Percentiles rank a stretch among this genome's conserved stretches.
Conservation (phyloP, 2,329 filamentous ascomycete species). For the Penicillium sp. region DNA sequence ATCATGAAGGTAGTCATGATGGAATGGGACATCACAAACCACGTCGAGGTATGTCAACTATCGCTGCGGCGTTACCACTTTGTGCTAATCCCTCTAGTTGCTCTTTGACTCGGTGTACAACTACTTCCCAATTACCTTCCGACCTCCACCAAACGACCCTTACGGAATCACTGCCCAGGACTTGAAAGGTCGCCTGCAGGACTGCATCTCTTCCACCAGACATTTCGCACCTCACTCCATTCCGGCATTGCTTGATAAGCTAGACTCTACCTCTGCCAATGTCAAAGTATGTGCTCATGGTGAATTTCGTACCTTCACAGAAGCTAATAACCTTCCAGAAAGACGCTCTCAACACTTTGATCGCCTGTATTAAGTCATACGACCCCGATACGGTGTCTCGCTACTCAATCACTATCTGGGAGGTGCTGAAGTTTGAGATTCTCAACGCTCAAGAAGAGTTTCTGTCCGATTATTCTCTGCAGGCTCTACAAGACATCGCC, state of each 20-base stretch:
- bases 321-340: constrained; percentile 47
- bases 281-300: constrained; percentile 58
- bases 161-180: constrained; percentile 72
- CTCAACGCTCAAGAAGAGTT: constrained; percentile 69
- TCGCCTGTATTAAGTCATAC: constrained; percentile 63
- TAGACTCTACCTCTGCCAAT: constrained; percentile 69
- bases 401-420: constrained; percentile 69
- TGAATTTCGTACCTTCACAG: background rate
- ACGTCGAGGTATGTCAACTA: constrained; percentile 56
- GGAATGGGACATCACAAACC: constrained; percentile 66
- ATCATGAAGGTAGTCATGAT: constrained; percentile 68
- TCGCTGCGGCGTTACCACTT: no score
- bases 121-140: constrained; percentile 73
- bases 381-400: constrained; percentile 62
- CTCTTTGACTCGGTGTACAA: constrained; percentile 72
- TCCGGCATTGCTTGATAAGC: constrained; percentile 68
- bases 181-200: constrained; percentile 65
- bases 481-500: constrained; percentile 59
- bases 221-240: constrained; percentile 69
- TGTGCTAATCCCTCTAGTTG: constrained; percentile 37
- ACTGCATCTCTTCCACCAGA: constrained; percentile 65
- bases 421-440: constrained; percentile 70
- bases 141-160: constrained; percentile 69
- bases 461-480: constrained; percentile 62
- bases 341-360: constrained; percentile 67